Base-by-base conservation (phyloP, 306 rosid species). In the Canavalia gladiata region DNA sequence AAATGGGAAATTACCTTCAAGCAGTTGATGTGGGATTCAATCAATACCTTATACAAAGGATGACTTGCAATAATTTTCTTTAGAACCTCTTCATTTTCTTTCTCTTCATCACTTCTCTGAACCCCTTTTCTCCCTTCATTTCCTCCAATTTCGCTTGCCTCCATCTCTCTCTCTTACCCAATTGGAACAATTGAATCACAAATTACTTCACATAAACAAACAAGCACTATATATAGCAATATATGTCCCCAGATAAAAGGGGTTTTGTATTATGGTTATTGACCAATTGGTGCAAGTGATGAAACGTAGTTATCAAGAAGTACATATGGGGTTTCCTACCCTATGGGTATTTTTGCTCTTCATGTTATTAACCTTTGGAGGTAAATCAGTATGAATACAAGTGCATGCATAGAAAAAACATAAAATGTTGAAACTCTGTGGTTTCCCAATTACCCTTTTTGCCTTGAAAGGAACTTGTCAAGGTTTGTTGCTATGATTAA, bases 21-120 rank as follows among this genome's bases (percentile, higher is more conserved):
- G 77, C 93, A 87, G 75, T 82, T 80, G 25, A 82, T 62, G 79
- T 90, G 93, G 35, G 89, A 84, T 65, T 87, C 72, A 78, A 87
- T 55, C 87, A 90, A 58, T 8, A 87, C 78, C 58, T 70, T 87
- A 86, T 79, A 90, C 81, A 84, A 74, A 65, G 93, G 90, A 84
- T 90, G 91, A 34, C 7, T 80, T 29, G 86, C 75, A 75, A 90
- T 86, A 84, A 82, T 86, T 55, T 77, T 82, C 88, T 90, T 90
- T 30, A 89, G 78, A 78, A 45, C 69, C 31, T 85, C 80, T 12
- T 71, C 68, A 45, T 63, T 76, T 8, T 65, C 78, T 63, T 64
- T 83, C 76, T 59, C 80, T 8, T 1, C 76, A 37, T 64, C 59
- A 73, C 55, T 51, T 67, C 37, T 63, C 49, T 55, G 76, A 8